Evolutionary conservation across 2,329 filamentous ascomycete species (phyloP).

Genomic region (Pestalotiopsis sp.): DNA sequence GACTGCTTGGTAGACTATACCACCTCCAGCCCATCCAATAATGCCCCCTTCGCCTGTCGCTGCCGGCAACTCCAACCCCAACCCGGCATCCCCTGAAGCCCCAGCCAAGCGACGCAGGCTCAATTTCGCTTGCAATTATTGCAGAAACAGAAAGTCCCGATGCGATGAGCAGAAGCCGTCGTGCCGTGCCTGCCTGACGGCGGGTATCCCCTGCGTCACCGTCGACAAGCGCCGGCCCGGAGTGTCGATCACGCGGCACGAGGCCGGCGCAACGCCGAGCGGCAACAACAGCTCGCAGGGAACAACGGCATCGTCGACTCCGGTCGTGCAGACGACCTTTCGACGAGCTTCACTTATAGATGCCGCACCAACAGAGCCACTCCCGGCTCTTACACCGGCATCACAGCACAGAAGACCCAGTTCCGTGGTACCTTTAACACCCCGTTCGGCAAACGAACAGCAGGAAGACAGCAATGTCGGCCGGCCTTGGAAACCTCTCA

Average conservation of each 20-base stretch:
- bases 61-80: neutral
- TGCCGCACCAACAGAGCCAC: neutral
- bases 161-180: conserved; percentile 17
- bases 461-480: neutral
- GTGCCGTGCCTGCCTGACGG: conserved; percentile 14
- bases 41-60: neutral
- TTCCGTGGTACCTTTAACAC: neutral
- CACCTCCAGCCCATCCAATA: neutral
- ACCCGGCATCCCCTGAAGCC: neutral
- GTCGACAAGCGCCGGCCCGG: conserved; percentile 16
- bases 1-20: neutral
- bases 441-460: neutral
- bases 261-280: conserved; percentile 3
- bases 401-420: conserved; percentile 1
- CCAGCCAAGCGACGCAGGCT: conserved; percentile 12
- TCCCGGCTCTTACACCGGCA: neutral
- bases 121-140: conserved; percentile 19
- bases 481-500: neutral
- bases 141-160: conserved; percentile 13
- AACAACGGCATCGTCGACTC: neutral
- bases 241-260: conserved; percentile 9
- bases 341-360: neutral
- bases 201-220: conserved; percentile 15
- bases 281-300: neutral
- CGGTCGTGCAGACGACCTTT: neutral